A percentile compares a stretch with the other conserved stretches of the same genome.
These are phyloP conservation scores for Gossypium raimondii DNA, from an alignment of 345 rosid species.

Conservation along the genomic window DNA sequence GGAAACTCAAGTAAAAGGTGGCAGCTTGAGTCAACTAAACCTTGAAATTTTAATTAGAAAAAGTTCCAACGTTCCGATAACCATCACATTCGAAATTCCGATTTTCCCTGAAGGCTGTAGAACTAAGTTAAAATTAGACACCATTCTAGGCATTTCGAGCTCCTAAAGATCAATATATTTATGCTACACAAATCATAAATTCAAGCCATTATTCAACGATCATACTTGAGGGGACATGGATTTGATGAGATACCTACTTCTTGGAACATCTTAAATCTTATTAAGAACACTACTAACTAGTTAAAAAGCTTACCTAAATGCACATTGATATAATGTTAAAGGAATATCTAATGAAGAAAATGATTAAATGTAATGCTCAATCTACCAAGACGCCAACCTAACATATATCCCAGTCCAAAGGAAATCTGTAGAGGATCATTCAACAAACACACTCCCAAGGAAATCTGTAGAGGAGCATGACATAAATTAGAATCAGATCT, in stretches of 20 bases:
- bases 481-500: conserved; percentile 6
- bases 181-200: not conserved
- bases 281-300: not conserved
- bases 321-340: not conserved
- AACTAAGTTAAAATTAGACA: not conserved
- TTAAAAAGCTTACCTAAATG: not conserved
- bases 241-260: not conserved
- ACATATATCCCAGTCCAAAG: conserved; percentile 5
- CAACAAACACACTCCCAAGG: not conserved
- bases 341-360: not conserved
- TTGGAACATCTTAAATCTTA: not conserved
- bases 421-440: not conserved
- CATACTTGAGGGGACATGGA: not conserved
- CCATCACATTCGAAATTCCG: not conserved
- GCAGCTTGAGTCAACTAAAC: not conserved
- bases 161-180: not conserved
- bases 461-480: not conserved
- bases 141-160: not conserved
- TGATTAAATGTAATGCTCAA: not conserved
- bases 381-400: not conserved
- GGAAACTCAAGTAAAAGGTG: not conserved
- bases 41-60: not conserved
- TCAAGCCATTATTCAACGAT: not conserved
- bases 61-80: not conserved
- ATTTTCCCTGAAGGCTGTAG: not conserved